These are phyloP conservation scores for Kentomonas sorsogonicus DNA, from an alignment of 208 protist genomes.

Conservation along the genomic window DNA sequence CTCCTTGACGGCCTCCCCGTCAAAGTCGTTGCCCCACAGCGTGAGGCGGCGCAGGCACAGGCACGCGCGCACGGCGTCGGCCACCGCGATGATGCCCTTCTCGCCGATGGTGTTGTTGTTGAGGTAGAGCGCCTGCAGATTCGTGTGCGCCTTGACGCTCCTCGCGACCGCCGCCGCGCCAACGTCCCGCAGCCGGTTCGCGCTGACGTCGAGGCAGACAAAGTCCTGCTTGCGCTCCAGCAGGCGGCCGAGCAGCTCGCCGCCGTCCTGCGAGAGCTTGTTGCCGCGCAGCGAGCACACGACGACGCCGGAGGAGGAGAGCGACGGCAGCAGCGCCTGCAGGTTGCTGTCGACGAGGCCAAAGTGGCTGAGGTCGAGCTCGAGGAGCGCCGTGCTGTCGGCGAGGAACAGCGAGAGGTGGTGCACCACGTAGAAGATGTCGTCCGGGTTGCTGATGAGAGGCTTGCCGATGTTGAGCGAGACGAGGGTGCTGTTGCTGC, in stretches of 20 bases:
- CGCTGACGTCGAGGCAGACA: constrained; percentile 40
- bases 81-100: constrained; percentile 35
- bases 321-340: constrained; percentile 33
- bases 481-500: constrained; percentile 32
- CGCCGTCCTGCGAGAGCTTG: constrained; percentile 60
- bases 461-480: constrained; percentile 62
- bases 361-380: constrained; percentile 48
- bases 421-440: constrained; percentile 60
- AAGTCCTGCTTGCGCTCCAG: constrained; percentile 59
- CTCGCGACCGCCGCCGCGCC: constrained; percentile 37
- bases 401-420: constrained; percentile 47
- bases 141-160: constrained; percentile 32
- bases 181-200: constrained; percentile 58
- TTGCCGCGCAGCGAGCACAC: constrained; percentile 52
- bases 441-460: constrained; percentile 45
- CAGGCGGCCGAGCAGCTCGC: constrained; percentile 38
- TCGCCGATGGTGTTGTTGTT: constrained; percentile 57
- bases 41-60: constrained; percentile 27
- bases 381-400: constrained; percentile 37
- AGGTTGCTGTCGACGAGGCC: constrained; percentile 44
- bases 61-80: constrained; percentile 27
- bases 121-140: constrained; percentile 30
- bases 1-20: constrained; percentile 23
- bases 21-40: constrained; percentile 77
- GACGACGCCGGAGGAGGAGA: constrained; percentile 37